Evolutionary conservation across 140 eudicot species (phyloP).

Genomic region (Oenanthe javanica): DNA sequence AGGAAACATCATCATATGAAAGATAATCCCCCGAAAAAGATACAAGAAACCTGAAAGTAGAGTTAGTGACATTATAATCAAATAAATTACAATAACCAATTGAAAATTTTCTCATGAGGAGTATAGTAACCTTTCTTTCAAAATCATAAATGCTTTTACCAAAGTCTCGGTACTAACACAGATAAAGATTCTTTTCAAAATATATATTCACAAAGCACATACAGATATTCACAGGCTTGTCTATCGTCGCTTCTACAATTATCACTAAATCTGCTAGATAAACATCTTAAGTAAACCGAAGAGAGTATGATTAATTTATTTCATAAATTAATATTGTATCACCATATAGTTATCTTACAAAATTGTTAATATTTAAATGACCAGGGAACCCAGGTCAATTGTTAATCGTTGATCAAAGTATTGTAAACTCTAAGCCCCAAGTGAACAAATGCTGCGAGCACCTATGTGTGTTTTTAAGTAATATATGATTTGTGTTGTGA

Average conservation of each 20-base stretch:
- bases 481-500: not conserved
- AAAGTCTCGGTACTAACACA: not conserved
- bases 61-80: not conserved
- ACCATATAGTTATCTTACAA: not conserved
- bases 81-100: not conserved
- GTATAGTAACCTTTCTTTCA: not conserved
- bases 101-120: not conserved
- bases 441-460: not conserved
- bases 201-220: not conserved
- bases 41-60: conserved; percentile 52
- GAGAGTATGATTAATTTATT: not conserved
- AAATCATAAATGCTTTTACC: not conserved
- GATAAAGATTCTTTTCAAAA: not conserved
- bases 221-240: not conserved
- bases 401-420: not conserved
- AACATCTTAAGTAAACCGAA: not conserved
- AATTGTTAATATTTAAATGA: not conserved
- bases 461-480: not conserved
- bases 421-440: not conserved
- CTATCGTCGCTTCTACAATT: not conserved
- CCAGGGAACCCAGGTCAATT: not conserved
- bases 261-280: not conserved
- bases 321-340: not conserved
- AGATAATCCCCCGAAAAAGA: conserved; percentile 70
- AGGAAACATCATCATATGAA: conserved; percentile 22